phyloP scores from a whole-genome alignment of 164 flowering plant species.

The Piper betle region DNA sequence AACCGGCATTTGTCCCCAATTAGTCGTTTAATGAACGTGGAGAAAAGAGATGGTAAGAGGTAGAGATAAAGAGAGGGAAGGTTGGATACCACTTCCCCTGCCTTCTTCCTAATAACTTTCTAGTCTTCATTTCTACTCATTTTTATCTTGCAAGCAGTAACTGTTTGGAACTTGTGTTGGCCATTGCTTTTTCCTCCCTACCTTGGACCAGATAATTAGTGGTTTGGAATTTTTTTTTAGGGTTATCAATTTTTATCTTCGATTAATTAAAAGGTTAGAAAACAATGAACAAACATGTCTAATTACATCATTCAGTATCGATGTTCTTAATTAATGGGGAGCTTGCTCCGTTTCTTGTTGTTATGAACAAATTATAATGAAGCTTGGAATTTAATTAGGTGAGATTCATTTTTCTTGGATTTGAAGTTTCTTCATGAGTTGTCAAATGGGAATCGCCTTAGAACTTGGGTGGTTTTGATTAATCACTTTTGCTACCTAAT shows the following conservation, averaged over 20 bases:
- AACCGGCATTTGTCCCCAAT: not conserved
- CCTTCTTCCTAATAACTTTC: not conserved
- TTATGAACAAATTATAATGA: no score
- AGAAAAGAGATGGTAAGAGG: not conserved
- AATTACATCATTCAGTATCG: not conserved
- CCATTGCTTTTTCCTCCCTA: no score
- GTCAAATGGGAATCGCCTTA: not conserved
- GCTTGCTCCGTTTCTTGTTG: no score
- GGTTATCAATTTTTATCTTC: no score
- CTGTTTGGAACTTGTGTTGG: no score
- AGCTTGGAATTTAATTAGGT: not conserved
- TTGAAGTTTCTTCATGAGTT: constrained; percentile 15
- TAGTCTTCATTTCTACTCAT: not conserved
- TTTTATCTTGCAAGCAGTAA: no score
- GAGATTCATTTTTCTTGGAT: constrained; percentile 16
- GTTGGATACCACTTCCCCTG: not conserved
- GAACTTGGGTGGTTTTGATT: constrained; percentile 7
- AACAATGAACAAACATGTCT: no score
- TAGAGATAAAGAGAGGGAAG: not conserved
- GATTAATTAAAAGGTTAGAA: no score
- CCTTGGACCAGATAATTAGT: no score
- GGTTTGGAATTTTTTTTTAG: no score
- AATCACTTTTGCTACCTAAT: constrained; percentile 24
- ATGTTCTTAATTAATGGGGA: not conserved
- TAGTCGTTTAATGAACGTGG: not conserved